A percentile compares a stretch with the other conserved stretches of the same genome.
Evolutionary conservation across 371 early-diverging fungal genomes (phyloP).

Genomic region (Actinomortierella ambigua): DNA sequence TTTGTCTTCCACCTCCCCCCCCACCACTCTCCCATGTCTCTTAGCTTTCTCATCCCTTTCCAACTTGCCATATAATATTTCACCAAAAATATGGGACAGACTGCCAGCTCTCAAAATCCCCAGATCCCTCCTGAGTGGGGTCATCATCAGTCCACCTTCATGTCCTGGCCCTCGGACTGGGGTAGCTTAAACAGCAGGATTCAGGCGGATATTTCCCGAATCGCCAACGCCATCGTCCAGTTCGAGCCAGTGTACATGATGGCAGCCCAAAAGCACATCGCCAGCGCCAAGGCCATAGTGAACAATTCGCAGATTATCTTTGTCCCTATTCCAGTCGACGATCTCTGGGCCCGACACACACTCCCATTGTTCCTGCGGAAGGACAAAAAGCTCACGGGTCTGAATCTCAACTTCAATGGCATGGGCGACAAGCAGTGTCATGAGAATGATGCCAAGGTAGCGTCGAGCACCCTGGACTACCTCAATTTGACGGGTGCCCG

Average conservation of each 20-base stretch:
- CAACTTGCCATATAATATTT: too few species aligned
- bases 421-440: constrained; percentile 18
- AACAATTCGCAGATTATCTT: neutral
- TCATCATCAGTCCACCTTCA: constrained; percentile 17
- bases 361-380: constrained; percentile 19
- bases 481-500: constrained; percentile 5
- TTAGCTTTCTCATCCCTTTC: too few species aligned
- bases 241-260: constrained; percentile 13
- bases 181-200: constrained; percentile 13
- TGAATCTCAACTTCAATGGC: constrained; percentile 29
- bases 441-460: constrained; percentile 16
- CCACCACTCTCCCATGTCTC: too few species aligned
- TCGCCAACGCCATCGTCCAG: constrained; percentile 16
- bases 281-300: constrained; percentile 10
- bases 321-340: constrained; percentile 19
- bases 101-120: neutral
- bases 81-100: constrained; percentile 19
- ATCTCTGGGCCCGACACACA: constrained; percentile 33
- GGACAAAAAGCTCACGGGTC: constrained; percentile 10
- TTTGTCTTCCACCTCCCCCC: too few species aligned
- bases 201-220: constrained; percentile 18
- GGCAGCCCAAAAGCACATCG: constrained; percentile 7
- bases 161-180: constrained; percentile 25
- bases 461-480: constrained; percentile 9
- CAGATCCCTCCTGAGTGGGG: constrained; percentile 17